Conservation (phyloP, 2,329 filamentous ascomycete species). For the Aspergillus proliferans region DNA sequence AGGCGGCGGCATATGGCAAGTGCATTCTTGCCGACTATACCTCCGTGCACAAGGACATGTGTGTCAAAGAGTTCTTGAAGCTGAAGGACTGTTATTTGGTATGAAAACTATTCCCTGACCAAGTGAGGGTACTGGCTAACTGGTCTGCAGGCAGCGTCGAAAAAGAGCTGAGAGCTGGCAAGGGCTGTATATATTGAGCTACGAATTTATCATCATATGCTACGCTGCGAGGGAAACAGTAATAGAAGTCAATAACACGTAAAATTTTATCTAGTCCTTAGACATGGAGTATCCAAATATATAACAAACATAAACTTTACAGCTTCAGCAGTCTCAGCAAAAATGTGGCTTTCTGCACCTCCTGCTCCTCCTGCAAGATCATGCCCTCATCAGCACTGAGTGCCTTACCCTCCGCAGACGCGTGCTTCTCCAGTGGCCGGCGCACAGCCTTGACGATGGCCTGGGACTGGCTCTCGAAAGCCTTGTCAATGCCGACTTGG, state of each 20-base stretch:
- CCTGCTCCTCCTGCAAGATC: constrained; percentile 77
- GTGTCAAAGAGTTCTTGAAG: constrained; percentile 72
- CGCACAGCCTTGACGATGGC: constrained; percentile 72
- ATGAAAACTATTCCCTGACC: constrained; percentile 22
- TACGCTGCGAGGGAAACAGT: too few species aligned
- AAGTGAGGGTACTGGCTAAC: constrained; percentile 6
- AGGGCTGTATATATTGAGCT: neutral
- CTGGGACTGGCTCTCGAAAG: constrained; percentile 61
- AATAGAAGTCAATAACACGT: too few species aligned
- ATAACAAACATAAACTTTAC: constrained; percentile 35
- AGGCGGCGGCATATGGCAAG: constrained; percentile 84
- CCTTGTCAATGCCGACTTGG: constrained; percentile 62
- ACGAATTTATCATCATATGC: neutral
- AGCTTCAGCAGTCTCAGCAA: constrained; percentile 69
- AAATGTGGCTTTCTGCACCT: constrained; percentile 77
- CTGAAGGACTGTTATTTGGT: constrained; percentile 87
- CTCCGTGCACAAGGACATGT: constrained; percentile 85
- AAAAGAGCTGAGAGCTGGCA: constrained; percentile 29
- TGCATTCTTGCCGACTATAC: constrained; percentile 89
- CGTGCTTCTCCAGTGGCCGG: constrained; percentile 66
- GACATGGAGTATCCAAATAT: constrained; percentile 1
- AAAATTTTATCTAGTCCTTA: too few species aligned
- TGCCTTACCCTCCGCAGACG: constrained; percentile 53
- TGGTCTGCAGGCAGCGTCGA: constrained; percentile 44
- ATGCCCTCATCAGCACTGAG: constrained; percentile 50